These are phyloP conservation scores for Orbilia javanica DNA, from an alignment of 2,329 filamentous ascomycete species.

Conservation along the genomic window DNA sequence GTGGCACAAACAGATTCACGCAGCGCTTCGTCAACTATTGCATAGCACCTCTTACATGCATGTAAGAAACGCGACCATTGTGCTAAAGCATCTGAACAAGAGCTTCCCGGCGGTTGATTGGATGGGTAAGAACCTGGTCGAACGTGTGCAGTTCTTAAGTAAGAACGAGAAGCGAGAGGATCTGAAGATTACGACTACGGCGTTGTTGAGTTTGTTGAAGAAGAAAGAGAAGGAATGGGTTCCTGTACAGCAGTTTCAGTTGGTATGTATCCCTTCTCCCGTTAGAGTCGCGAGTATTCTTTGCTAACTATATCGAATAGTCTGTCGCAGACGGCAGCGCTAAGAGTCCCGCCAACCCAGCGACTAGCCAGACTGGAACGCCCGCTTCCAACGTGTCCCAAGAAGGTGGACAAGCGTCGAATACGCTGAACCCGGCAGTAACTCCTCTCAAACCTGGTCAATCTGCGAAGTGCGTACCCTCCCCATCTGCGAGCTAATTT, in stretches of 20 bases:
- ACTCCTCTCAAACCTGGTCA: constrained; percentile 36
- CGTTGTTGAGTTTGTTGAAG: constrained; percentile 62
- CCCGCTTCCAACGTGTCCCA: constrained; percentile 43
- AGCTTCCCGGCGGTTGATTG: constrained; percentile 91
- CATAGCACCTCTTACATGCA: constrained; percentile 90
- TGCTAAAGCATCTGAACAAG: constrained; percentile 83
- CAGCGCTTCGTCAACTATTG: constrained; percentile 84
- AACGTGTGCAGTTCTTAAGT: constrained; percentile 61
- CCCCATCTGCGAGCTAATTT: neutral
- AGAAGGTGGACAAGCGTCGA: constrained; percentile 12
- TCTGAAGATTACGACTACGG: constrained; percentile 62
- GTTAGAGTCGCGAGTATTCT: neutral
- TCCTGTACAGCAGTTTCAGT: constrained; percentile 61
- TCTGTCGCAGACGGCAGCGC: constrained; percentile 56
- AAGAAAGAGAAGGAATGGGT: constrained; percentile 62
- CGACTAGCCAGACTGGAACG: constrained; percentile 51
- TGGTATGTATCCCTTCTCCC: constrained; percentile 57
- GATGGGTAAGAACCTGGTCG: constrained; percentile 73
- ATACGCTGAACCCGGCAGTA: constrained; percentile 26
- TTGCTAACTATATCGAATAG: constrained; percentile 34
- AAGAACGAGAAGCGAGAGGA: constrained; percentile 62
- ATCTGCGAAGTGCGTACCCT: constrained; percentile 51
- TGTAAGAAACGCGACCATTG: constrained; percentile 92
- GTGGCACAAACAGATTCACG: constrained; percentile 87
- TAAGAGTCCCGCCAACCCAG: constrained; percentile 43